These are phyloP conservation scores for Phaeosphaeria sp. DNA, from an alignment of 2,329 filamentous ascomycete species.

Conservation along the genomic window DNA sequence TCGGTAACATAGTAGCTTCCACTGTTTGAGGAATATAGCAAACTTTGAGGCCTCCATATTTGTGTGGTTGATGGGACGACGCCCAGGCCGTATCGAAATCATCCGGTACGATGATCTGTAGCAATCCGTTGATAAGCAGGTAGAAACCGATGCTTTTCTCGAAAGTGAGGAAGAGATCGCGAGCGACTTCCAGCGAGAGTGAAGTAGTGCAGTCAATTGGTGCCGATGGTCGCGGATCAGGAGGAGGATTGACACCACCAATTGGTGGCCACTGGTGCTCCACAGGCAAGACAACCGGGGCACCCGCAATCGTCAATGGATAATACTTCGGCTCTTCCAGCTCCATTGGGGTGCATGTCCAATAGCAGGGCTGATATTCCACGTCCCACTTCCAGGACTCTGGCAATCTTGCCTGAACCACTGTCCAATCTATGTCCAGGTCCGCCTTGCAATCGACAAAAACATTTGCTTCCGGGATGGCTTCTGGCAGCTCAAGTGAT, in stretches of 20 bases:
- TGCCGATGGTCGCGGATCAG: constrained; percentile 19
- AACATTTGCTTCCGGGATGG: neutral
- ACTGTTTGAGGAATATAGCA: constrained; percentile 22
- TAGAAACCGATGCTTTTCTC: constrained; percentile 25
- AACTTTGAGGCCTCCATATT: constrained; percentile 22
- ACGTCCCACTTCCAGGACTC: constrained; percentile 13
- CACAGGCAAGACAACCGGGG: constrained; percentile 23
- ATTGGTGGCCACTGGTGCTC: constrained; percentile 25
- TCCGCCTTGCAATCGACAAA: neutral
- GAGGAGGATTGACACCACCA: constrained; percentile 19
- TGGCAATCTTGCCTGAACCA: neutral
- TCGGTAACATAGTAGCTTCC: constrained; percentile 19
- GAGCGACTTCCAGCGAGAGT: constrained; percentile 11
- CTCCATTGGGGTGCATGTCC: constrained; percentile 22
- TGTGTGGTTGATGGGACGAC: constrained; percentile 24
- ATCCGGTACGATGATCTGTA: constrained; percentile 22
- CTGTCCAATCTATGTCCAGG: neutral
- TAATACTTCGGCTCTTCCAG: constrained; percentile 8
- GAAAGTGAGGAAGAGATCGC: constrained; percentile 25
- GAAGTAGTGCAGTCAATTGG: constrained; percentile 14
- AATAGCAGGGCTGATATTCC: constrained; percentile 12
- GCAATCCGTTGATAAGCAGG: constrained; percentile 17
- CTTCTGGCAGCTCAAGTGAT: neutral
- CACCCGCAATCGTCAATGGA: constrained; percentile 19
- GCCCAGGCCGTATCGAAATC: constrained; percentile 22